Base-by-base conservation (phyloP, 2,329 filamentous ascomycete species). In the Diaporthe sp. region DNA sequence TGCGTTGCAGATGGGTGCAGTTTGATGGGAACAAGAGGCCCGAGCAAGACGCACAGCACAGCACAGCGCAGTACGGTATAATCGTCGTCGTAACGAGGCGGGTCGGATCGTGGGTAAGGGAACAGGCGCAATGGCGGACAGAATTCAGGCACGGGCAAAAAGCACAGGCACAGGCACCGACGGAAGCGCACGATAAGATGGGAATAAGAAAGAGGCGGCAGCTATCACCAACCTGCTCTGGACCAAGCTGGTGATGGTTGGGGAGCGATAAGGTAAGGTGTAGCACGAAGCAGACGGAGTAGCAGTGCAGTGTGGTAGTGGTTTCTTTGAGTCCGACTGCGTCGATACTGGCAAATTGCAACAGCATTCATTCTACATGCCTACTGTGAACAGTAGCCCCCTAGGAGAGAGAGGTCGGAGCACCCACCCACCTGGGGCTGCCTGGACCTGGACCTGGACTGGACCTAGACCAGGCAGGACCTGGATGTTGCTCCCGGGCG, bases 151-250 rank as follows among this genome's bases (percentile, higher is more conserved):
- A 67, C 61, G 13, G 42, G 61, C 28, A 25, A n/a, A n/a, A 50
- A 42, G 30, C 60, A 66, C 38, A 64, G 38, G 40, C 40, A 64
- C 40, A 22, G 40, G 28, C 60, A 66, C 60, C 25, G 19, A 47
- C 60, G 30, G 45, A 67, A 25, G 45, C 61, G 42, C 42, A 50
- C 30, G 47, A 67, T 67, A 67, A 52, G 19, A 67, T 52, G 12
- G 45, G 45, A 40, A 60, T 60, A 40, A 52, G 64, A 67, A 67
- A 52, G 42, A 50, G n/a, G 45, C 22, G 47, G 64, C 30, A 54
- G 30, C 64, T 67, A 67, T 67, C 64, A 67, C 45, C 64, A 52
- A 67, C 45, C 64, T 67, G 45, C 64, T 67, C 30, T 67, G 64
- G 45, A 38, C 30, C 64, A 52, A 30, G 35, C 5, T 67, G 64